A percentile compares a stretch with the other conserved stretches of the same genome.
phyloP scores from a whole-genome alignment of 441 rosid genomes.

The Adansonia madagascariensis region DNA sequence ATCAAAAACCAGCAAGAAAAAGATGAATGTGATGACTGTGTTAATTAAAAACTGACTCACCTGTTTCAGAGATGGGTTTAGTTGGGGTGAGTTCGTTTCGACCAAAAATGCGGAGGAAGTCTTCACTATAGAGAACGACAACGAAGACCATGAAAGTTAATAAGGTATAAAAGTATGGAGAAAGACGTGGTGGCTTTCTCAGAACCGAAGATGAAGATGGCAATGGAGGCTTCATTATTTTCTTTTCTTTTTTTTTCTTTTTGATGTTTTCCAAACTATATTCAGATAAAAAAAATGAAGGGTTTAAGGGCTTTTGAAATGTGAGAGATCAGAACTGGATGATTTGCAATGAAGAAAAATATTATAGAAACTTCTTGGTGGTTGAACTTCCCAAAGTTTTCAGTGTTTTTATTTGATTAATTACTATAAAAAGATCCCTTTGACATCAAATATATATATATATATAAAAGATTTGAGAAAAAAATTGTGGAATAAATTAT shows the following conservation, averaged over 20 bases:
- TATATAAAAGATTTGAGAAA: neutral
- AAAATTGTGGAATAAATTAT: neutral
- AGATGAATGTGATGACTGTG: constrained; percentile 22
- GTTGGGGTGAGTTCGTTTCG: constrained; percentile 45
- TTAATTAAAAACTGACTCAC: constrained; percentile 40
- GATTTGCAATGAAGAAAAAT: neutral
- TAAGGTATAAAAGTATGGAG: constrained; percentile 67
- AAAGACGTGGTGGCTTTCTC: constrained; percentile 62
- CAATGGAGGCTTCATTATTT: constrained; percentile 56
- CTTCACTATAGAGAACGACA: constrained; percentile 69
- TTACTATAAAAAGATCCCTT: neutral
- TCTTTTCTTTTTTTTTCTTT: neutral
- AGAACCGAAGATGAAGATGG: constrained; percentile 42
- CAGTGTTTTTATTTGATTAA: constrained; percentile 3
- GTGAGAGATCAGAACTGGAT: neutral
- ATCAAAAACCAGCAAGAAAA: neutral
- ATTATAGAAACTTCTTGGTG: neutral
- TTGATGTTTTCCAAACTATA: neutral
- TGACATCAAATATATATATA: neutral
- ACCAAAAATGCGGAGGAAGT: constrained; percentile 62
- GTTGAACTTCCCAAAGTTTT: neutral
- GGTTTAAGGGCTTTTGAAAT: neutral
- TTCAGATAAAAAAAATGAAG: neutral
- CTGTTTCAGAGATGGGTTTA: constrained; percentile 36
- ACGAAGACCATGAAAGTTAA: constrained; percentile 67